A percentile compares a stretch with the other conserved stretches of the same genome.
Evolutionary conservation across 345 rosid genomes (phyloP).

Genomic region (Gossypium herbaceum): DNA sequence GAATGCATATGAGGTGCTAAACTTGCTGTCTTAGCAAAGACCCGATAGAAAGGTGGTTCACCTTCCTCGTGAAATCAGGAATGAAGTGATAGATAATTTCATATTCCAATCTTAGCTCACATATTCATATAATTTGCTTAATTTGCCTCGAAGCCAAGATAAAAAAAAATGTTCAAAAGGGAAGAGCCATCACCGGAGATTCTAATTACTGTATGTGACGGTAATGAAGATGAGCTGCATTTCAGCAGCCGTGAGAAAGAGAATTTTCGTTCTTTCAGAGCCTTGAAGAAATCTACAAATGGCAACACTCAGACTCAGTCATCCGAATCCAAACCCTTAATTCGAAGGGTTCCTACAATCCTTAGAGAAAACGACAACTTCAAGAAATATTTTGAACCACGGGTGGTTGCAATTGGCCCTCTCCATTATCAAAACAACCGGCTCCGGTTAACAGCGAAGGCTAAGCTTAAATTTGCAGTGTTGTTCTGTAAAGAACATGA

Average conservation of each 20-base stretch:
- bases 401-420: background rate
- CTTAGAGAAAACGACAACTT: background rate
- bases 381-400: background rate
- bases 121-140: background rate
- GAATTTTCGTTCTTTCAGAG: background rate
- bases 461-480: too few relatives aligned
- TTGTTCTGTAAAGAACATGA: too few relatives aligned
- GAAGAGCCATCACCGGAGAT: background rate
- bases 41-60: too few relatives aligned
- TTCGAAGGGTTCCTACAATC: background rate
- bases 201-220: background rate
- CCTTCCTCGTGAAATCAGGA: too few relatives aligned
- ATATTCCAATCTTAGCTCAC: too few relatives aligned
- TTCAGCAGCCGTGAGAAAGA: background rate
- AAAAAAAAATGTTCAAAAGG: background rate
- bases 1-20: too few relatives aligned
- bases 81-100: too few relatives aligned
- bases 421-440: background rate
- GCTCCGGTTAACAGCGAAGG: too few relatives aligned
- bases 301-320: background rate
- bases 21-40: too few relatives aligned
- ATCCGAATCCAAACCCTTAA: background rate
- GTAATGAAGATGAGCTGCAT: background rate
- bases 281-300: background rate
- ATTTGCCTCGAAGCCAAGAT: background rate